Evolutionary conservation across 106 monocot species (phyloP).

Genomic region (Dendrobium nobile): DNA sequence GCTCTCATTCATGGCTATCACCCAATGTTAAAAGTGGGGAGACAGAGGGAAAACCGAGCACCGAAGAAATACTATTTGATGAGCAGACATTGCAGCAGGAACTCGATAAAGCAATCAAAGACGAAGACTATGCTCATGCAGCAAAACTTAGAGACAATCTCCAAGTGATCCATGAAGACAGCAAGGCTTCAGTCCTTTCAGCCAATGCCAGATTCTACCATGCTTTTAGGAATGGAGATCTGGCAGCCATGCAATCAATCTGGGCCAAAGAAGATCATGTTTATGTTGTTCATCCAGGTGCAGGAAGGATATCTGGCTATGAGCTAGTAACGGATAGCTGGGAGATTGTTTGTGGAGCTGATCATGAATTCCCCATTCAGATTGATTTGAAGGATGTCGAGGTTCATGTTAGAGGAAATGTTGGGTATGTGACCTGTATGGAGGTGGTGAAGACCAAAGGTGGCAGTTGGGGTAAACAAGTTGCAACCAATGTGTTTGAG

Average conservation of each 20-base stretch:
- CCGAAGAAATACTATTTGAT: constrained; percentile 36
- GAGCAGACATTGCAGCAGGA: constrained; percentile 64
- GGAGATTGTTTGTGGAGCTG: constrained; percentile 74
- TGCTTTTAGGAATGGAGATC: constrained; percentile 82
- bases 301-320: constrained; percentile 80
- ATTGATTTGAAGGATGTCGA: constrained; percentile 85
- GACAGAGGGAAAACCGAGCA: constrained; percentile 38
- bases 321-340: constrained; percentile 86
- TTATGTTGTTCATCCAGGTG: constrained; percentile 80
- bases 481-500: constrained; percentile 93
- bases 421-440: constrained; percentile 84
- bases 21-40: constrained; percentile 52
- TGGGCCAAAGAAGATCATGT: constrained; percentile 81
- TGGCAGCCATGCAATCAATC: constrained; percentile 71
- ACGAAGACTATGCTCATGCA: constrained; percentile 81
- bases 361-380: constrained; percentile 78
- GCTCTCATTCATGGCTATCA: not conserved
- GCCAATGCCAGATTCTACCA: constrained; percentile 78
- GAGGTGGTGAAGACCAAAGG: constrained; percentile 88
- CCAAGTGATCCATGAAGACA: constrained; percentile 65
- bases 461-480: constrained; percentile 84
- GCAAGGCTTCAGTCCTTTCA: constrained; percentile 55
- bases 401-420: constrained; percentile 62
- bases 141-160: constrained; percentile 79
- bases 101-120: constrained; percentile 64